A percentile compares a stretch with the other conserved stretches of the same genome.
phyloP scores from a whole-genome alignment of 2,329 filamentous ascomycete species.

The Ilyonectria destructans region DNA sequence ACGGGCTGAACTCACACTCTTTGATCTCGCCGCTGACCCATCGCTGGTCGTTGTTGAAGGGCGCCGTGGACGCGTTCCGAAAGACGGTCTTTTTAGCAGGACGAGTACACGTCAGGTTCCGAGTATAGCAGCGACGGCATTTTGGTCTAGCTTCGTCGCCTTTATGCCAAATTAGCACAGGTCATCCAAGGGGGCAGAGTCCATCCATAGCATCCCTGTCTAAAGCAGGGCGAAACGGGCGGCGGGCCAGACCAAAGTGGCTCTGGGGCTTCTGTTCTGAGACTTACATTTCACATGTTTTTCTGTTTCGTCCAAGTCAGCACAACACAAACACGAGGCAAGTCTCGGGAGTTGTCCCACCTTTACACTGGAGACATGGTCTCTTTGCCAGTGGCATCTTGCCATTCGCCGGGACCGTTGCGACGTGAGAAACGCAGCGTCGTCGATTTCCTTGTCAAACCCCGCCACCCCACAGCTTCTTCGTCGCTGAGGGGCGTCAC shows the following conservation, averaged over 20 bases:
- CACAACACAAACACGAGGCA: neutral
- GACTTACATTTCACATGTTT: conserved; percentile 57
- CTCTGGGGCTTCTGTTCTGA: neutral
- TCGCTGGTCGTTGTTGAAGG: conserved; percentile 55
- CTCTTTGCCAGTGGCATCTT: conserved; percentile 54
- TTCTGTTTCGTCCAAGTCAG: conserved; percentile 44
- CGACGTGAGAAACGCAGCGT: conserved; percentile 17
- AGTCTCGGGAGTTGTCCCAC: conserved; percentile 32
- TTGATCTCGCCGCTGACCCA: conserved; percentile 56
- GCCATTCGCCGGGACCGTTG: neutral
- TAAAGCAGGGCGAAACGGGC: conserved; percentile 9
- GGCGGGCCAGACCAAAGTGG: conserved; percentile 1
- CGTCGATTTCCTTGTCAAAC: conserved; percentile 23
- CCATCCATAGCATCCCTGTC: conserved; percentile 10
- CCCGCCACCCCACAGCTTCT: conserved; percentile 32
- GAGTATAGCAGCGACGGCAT: conserved; percentile 55
- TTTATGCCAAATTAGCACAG: conserved; percentile 24
- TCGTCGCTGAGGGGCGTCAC: conserved; percentile 11
- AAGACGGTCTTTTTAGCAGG: conserved; percentile 57
- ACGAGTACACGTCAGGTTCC: conserved; percentile 53
- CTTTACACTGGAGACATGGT: conserved; percentile 57
- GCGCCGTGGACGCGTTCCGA: conserved; percentile 53
- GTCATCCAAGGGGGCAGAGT: neutral
- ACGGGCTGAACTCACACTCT: conserved; percentile 50
- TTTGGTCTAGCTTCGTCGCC: conserved; percentile 58